These are phyloP conservation scores for Coccomyxa sp. DNA, from an alignment of 139 green algal genomes.

Conservation along the genomic window DNA sequence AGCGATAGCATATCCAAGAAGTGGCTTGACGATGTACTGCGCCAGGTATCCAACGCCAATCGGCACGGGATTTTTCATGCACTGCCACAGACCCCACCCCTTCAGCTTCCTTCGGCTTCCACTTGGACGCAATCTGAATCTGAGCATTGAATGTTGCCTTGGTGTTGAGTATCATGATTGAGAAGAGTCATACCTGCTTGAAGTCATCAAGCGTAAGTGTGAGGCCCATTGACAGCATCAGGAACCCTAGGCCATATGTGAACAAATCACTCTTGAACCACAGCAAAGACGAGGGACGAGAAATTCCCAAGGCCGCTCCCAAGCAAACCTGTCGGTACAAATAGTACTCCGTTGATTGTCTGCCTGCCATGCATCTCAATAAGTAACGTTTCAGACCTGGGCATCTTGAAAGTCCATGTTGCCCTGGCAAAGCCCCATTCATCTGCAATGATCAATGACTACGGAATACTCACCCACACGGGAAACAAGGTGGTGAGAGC, in stretches of 20 bases:
- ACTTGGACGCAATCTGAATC: neutral
- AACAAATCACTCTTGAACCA: slow-evolving; percentile 71
- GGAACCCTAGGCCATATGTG: slow-evolving; percentile 59
- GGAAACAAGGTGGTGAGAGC: slow-evolving; percentile 73
- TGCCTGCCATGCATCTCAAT: neutral
- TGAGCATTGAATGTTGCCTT: neutral
- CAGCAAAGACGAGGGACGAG: slow-evolving; percentile 35
- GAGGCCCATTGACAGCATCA: slow-evolving; percentile 86
- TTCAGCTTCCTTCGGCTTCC: neutral
- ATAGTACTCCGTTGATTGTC: neutral
- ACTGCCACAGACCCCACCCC: slow-evolving; percentile 24
- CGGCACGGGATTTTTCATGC: slow-evolving; percentile 52
- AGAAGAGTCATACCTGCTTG: slow-evolving; percentile 26
- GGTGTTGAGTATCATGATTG: neutral
- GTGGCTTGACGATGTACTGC: slow-evolving; percentile 69
- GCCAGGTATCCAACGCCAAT: slow-evolving; percentile 64
- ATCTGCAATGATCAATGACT: neutral
- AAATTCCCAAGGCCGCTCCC: slow-evolving; percentile 43
- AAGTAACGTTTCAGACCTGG: no score
- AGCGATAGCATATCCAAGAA: slow-evolving; percentile 57
- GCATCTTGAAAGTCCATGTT: no score
- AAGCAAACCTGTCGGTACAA: slow-evolving; percentile 25
- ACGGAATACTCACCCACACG: slow-evolving; percentile 49
- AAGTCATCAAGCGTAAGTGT: slow-evolving; percentile 81
- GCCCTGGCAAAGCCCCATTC: no score